phyloP scores from a whole-genome alignment of 73 alveolate species.

The Blepharisma stoltei region DNA sequence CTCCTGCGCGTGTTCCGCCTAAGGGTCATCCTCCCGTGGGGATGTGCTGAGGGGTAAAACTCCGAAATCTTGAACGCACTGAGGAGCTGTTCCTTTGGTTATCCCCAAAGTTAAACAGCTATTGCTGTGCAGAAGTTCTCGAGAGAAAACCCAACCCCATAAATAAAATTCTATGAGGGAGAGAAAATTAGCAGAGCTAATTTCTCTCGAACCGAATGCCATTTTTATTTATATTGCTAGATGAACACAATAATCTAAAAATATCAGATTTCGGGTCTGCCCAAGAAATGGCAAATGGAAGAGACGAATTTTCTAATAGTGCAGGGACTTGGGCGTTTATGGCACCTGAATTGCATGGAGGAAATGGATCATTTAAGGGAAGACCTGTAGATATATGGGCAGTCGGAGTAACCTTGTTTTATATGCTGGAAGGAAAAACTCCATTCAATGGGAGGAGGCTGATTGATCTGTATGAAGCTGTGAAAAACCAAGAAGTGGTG shows the following conservation, averaged over 20 bases:
- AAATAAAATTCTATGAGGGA: too few species aligned
- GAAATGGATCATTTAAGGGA: background rate
- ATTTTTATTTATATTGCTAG: too few species aligned
- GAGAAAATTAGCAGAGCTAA: too few species aligned
- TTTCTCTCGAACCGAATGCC: too few species aligned
- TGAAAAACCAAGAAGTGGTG: background rate
- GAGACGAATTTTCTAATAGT: background rate
- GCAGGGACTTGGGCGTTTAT: slow-evolving; percentile 21
- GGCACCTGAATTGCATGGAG: slow-evolving; percentile 10
- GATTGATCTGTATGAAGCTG: background rate
- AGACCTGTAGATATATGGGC: slow-evolving; percentile 29
- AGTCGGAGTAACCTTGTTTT: slow-evolving; percentile 2
- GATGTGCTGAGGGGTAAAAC: too few species aligned
- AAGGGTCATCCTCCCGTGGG: too few species aligned
- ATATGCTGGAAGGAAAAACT: background rate
- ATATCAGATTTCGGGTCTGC: slow-evolving; percentile 13
- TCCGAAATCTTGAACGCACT: too few species aligned
- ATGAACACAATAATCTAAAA: background rate
- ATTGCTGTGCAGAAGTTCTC: too few species aligned
- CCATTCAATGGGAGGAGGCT: background rate
- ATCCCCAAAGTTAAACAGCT: too few species aligned
- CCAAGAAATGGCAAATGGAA: background rate
- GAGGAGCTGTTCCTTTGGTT: too few species aligned
- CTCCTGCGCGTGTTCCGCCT: too few species aligned
- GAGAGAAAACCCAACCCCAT: too few species aligned